phyloP scores from a whole-genome alignment of 805 yeast genomes.

The Cyberlindnera subsufficiens region DNA sequence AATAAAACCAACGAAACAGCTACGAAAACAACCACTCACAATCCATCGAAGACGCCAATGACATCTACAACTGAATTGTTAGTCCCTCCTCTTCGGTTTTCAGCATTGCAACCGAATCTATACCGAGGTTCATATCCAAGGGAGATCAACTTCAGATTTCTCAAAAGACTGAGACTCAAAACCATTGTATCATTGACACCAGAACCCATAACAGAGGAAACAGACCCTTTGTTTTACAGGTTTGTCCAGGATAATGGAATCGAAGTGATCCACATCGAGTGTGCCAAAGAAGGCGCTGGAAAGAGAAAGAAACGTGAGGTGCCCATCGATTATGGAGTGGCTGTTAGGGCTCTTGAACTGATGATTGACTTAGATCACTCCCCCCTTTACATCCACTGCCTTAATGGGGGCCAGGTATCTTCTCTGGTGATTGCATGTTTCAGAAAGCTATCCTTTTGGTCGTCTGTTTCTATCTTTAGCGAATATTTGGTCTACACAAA shows the following conservation, averaged over 20 bases:
- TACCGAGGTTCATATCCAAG: slow-evolving; percentile 88
- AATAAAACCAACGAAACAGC: background rate
- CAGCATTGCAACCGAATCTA: slow-evolving; percentile 59
- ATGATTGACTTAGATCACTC: slow-evolving; percentile 52
- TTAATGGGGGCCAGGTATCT: slow-evolving; percentile 85
- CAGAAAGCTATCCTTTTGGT: slow-evolving; percentile 81
- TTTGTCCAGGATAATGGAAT: slow-evolving; percentile 56
- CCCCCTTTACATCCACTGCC: slow-evolving; percentile 81
- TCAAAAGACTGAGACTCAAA: slow-evolving; percentile 57
- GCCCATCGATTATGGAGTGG: slow-evolving; percentile 65
- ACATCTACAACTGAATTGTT: slow-evolving; percentile 14
- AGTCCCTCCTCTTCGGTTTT: slow-evolving; percentile 78
- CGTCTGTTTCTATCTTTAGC: slow-evolving; percentile 77
- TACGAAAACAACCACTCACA: background rate
- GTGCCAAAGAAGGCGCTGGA: slow-evolving; percentile 43
- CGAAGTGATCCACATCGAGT: slow-evolving; percentile 59
- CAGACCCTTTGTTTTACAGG: slow-evolving; percentile 43
- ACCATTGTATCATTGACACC: slow-evolving; percentile 81
- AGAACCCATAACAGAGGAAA: slow-evolving; percentile 50
- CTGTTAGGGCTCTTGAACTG: slow-evolving; percentile 52
- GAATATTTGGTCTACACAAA: slow-evolving; percentile 78
- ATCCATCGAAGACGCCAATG: background rate
- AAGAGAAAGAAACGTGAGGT: slow-evolving; percentile 81
- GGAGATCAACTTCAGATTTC: slow-evolving; percentile 61
- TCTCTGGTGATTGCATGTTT: slow-evolving; percentile 81